A percentile compares a stretch with the other conserved stretches of the same genome.
Evolutionary conservation across 805 yeast species (phyloP).

Genomic region (Yarrowia deformans): DNA sequence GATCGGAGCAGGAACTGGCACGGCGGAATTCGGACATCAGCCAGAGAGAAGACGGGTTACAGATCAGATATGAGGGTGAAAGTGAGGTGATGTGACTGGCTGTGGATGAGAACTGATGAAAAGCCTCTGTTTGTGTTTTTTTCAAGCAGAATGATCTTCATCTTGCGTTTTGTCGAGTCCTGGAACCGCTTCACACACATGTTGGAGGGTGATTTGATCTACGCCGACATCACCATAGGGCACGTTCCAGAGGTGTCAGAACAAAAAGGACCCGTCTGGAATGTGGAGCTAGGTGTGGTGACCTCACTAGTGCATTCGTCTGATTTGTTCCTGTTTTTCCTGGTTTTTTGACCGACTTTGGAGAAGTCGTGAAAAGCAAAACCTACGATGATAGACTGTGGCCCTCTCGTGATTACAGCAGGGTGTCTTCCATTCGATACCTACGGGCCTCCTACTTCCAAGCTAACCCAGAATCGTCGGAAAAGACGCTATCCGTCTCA

Average conservation of each 20-base stretch:
- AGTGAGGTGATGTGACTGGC: background rate
- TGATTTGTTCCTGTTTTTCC: too few species aligned
- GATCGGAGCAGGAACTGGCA: background rate
- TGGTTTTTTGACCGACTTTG: too few species aligned
- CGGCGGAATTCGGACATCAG: background rate
- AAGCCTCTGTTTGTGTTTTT: too few species aligned
- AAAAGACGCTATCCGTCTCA: constrained; percentile 37
- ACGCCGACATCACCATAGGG: too few species aligned
- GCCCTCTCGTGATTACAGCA: background rate
- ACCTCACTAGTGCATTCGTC: too few species aligned
- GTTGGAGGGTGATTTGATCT: too few species aligned
- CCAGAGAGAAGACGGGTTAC: background rate
- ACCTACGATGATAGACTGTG: background rate
- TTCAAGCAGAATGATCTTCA: background rate
- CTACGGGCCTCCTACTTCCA: background rate
- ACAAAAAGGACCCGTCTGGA: too few species aligned
- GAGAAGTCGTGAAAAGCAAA: too few species aligned
- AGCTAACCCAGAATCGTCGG: constrained; percentile 36
- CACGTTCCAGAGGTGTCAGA: too few species aligned
- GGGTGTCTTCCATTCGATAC: background rate
- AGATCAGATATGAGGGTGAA: background rate
- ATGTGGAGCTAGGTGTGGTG: too few species aligned
- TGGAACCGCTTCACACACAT: too few species aligned
- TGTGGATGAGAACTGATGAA: background rate
- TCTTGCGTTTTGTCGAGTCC: too few species aligned